A percentile compares a stretch with the other conserved stretches of the same genome.
These are phyloP conservation scores for Fraxinus floribunda DNA, from an alignment of 305 asterid species.

Conservation along the genomic window DNA sequence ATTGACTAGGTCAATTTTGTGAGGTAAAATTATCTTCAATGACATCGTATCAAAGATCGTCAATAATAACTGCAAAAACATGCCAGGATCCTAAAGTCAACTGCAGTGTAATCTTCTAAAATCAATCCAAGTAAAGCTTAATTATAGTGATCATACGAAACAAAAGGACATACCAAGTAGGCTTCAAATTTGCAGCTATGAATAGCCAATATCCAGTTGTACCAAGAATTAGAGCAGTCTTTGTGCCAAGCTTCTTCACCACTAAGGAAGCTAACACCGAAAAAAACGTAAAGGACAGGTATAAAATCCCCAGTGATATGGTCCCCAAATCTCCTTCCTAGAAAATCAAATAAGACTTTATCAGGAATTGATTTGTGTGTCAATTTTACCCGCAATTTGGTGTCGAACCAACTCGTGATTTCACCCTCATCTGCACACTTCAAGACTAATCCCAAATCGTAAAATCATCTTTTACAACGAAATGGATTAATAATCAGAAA, in stretches of 20 bases:
- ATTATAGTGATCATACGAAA: not conserved
- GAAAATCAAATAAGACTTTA: not conserved
- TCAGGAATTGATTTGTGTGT: not conserved
- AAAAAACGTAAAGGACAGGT: constrained; percentile 70
- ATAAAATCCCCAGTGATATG: constrained; percentile 76
- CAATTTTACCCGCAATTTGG: not conserved
- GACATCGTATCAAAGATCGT: constrained; percentile 11
- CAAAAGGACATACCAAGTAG: constrained; percentile 56
- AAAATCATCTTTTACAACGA: not conserved
- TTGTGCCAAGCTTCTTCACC: constrained; percentile 77
- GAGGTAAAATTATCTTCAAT: not conserved
- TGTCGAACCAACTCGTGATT: not conserved
- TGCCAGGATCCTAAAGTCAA: not conserved
- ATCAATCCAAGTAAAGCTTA: constrained; percentile 21
- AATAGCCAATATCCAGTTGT: constrained; percentile 86
- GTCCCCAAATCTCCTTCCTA: constrained; percentile 94
- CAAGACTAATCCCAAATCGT: not conserved
- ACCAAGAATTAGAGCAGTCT: constrained; percentile 79
- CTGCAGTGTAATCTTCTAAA: constrained; percentile 2
- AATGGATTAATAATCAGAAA: not conserved
- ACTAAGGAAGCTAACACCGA: constrained; percentile 73
- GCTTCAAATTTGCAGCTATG: constrained; percentile 84
- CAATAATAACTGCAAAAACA: not conserved
- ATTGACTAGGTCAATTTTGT: not conserved
- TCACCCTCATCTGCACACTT: not conserved